A percentile compares a stretch with the other conserved stretches of the same genome.
phyloP scores from a whole-genome alignment of 768 basidiomycete genomes.

The Boletus tomentosulus region DNA sequence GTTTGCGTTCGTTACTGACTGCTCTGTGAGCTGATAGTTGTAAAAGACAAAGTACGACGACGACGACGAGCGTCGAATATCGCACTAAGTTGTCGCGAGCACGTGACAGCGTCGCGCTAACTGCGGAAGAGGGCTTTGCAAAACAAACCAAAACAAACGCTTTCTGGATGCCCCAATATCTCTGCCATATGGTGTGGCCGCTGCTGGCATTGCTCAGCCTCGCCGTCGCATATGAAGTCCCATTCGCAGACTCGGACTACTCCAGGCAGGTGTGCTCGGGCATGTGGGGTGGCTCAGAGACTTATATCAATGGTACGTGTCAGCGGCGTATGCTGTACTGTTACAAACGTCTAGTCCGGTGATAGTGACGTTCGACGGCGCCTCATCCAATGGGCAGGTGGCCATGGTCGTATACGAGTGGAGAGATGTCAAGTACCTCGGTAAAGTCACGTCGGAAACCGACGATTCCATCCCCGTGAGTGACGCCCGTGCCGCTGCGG shows the following conservation, averaged over 20 bases:
- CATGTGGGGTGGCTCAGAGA: constrained; percentile 80
- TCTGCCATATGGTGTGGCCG: constrained; percentile 11
- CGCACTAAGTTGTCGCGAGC: constrained; percentile 10
- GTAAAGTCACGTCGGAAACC: constrained; percentile 53
- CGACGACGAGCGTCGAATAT: constrained; percentile 1
- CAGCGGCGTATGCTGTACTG: constrained; percentile 2
- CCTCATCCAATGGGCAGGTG: constrained; percentile 75
- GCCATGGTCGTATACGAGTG: constrained; percentile 97
- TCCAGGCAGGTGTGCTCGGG: constrained; percentile 91
- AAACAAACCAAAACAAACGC: constrained; percentile 29
- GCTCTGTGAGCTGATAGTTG: not conserved
- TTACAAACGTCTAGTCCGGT: constrained; percentile 14
- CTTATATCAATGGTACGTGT: constrained; percentile 78
- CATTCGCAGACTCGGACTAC: constrained; percentile 73
- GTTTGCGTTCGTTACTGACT: constrained; percentile 5
- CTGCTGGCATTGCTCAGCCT: constrained; percentile 29
- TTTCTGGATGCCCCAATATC: constrained; percentile 26
- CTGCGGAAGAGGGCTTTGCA: constrained; percentile 6
- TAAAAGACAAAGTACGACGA: not conserved
- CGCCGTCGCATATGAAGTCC: constrained; percentile 53
- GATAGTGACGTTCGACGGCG: constrained; percentile 69
- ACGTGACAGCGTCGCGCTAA: constrained; percentile 22
- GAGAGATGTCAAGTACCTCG: constrained; percentile 81
- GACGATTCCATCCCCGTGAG: constrained; percentile 65
- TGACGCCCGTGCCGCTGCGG: constrained; percentile 11